Evolutionary conservation across 1,139 yeast species (phyloP), one percentile per base, ranked within the genome.

Genomic region (Suhomyces coccinellae): DNA sequence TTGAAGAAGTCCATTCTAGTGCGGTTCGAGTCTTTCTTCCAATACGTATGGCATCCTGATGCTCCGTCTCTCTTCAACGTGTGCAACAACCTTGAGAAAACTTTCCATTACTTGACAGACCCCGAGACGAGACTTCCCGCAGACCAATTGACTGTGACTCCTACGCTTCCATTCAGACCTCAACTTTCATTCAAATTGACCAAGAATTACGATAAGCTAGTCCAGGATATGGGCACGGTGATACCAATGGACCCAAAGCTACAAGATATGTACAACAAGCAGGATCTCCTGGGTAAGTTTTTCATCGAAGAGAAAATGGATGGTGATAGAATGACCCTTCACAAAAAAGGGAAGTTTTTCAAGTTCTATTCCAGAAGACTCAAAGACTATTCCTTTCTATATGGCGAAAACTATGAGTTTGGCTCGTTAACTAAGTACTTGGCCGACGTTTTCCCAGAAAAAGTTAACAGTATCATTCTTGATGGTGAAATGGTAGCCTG

Each of bases 401-500:
- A 90, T 59, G 98, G 98, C 0, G 69, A 70, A n/a, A 73, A 75
- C 41, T 66, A 69, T 9, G 75, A 75, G 38, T 68, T 71, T 3
- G 95, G 95, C 0, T 73, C 85, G 2, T 67, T 87, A n/a, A 77
- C 91, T 0, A 77, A 75, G 41, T 72, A 80, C 54, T 57, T 87
- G 30, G 56, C 64, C 2, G 61, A 73, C 6, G 75, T 79, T 2
- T 71, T 83, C 49, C 64, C 67, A 17, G 64, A 65, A 1, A 63
- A 68, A 6, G 73, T 77, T 3, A 62, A 64, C 12, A 68, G 71
- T 31, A 80, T 87, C 3, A 75, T 93, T 2, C 60, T 93, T 4
- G 99, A 93, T 65, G 98, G 99, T 1, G 99, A 93, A 65, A 87
- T 93, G 90, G 83, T 91, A 0, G 90, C 96, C 0, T 90, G 82